Evolutionary conservation across 2,329 filamentous ascomycete genomes (phyloP).

Genomic region (Penicillium sclerotigenum): DNA sequence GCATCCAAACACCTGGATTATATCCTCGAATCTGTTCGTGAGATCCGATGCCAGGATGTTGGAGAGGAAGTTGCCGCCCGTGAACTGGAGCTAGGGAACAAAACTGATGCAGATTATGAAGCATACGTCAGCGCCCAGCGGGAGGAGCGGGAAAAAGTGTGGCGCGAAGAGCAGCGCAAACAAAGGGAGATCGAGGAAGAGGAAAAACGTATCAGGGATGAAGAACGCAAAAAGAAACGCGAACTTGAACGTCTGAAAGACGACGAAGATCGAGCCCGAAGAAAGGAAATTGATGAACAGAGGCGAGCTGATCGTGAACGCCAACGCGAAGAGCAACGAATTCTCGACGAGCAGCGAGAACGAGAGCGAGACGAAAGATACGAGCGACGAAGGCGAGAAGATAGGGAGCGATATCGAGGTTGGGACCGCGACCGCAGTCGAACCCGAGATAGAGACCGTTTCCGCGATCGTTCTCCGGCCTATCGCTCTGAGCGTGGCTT

Average conservation of each 20-base stretch:
- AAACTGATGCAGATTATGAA: constrained; percentile 60
- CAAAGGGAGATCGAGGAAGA: constrained; percentile 51
- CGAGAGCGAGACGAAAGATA: constrained; percentile 49
- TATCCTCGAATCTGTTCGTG: constrained; percentile 55
- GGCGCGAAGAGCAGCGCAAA: constrained; percentile 51
- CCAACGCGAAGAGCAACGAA: constrained; percentile 52
- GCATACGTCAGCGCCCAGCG: constrained; percentile 52
- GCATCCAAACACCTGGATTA: constrained; percentile 54
- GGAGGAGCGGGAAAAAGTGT: constrained; percentile 49
- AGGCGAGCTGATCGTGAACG: constrained; percentile 50
- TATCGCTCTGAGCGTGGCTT: constrained; percentile 33
- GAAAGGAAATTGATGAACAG: constrained; percentile 51
- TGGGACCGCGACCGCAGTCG: constrained; percentile 38
- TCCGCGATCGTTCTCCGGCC: constrained; percentile 32
- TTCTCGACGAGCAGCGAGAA: constrained; percentile 52
- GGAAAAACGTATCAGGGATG: constrained; percentile 39
- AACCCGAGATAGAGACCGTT: constrained; percentile 34
- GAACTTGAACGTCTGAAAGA: constrained; percentile 46
- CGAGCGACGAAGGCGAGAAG: constrained; percentile 43
- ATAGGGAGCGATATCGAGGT: constrained; percentile 47
- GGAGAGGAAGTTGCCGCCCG: constrained; percentile 55
- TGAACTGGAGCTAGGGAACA: constrained; percentile 55
- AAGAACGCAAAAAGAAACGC: constrained; percentile 43
- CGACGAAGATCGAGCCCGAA: constrained; percentile 47
- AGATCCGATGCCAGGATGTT: constrained; percentile 56